phyloP scores from a whole-genome alignment of 305 asterid genomes.

The Fraxinus sp. region DNA sequence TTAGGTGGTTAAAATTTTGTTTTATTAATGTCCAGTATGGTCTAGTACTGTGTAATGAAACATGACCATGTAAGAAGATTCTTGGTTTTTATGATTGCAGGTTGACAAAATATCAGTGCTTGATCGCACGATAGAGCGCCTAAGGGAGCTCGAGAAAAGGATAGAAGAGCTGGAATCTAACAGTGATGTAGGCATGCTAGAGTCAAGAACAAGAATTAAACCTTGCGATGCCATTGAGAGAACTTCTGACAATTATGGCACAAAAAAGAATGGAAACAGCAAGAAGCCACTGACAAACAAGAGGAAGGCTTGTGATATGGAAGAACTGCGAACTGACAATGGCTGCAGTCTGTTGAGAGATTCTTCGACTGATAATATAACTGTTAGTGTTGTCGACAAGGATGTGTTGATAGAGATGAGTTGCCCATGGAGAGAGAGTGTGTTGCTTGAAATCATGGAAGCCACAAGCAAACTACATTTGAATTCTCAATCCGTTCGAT shows the following conservation, averaged over 20 bases:
- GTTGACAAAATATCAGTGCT: constrained; percentile 83
- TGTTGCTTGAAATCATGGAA: constrained; percentile 55
- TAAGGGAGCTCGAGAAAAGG: constrained; percentile 71
- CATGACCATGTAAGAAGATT: background rate
- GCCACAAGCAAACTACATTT: constrained; percentile 45
- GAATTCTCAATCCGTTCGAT: constrained; percentile 54
- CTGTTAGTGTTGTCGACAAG: constrained; percentile 44
- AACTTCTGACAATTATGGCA: constrained; percentile 65
- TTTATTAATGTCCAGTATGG: background rate
- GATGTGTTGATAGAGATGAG: constrained; percentile 59
- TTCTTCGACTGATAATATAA: constrained; percentile 42
- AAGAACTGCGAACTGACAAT: constrained; percentile 34
- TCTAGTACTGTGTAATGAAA: background rate
- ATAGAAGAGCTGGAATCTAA: constrained; percentile 59
- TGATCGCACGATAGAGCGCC: constrained; percentile 72
- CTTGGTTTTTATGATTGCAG: constrained; percentile 38
- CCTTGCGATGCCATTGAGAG: constrained; percentile 56
- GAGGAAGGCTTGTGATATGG: constrained; percentile 58
- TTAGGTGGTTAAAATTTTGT: background rate
- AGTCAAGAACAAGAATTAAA: constrained; percentile 42
- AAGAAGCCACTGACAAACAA: constrained; percentile 46
- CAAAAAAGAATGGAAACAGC: constrained; percentile 28
- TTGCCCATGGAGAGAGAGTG: constrained; percentile 60
- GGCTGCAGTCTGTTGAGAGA: constrained; percentile 35
- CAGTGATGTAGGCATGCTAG: constrained; percentile 42